These are phyloP conservation scores for Leucosporidium scottii DNA, from an alignment of 768 basidiomycete species.

Conservation along the genomic window DNA sequence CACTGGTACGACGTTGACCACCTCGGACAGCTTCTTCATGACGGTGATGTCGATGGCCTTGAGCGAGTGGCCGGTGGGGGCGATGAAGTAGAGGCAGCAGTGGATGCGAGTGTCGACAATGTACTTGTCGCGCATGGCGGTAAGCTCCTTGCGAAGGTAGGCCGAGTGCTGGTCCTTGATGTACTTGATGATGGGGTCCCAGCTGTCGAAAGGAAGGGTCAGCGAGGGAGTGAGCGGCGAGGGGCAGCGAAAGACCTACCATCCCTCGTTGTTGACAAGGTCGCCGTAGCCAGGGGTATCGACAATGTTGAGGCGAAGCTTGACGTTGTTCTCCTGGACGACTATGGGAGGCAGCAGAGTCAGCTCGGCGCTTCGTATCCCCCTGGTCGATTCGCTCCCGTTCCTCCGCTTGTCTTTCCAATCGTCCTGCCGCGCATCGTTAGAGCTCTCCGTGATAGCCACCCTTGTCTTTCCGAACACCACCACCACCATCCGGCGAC, in stretches of 20 bases:
- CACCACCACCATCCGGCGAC: not conserved
- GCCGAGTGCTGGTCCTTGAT: conserved; percentile 99
- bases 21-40: conserved; percentile 97
- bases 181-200: conserved; percentile 98
- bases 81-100: conserved; percentile 97
- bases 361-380: not conserved
- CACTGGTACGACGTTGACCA: conserved; percentile 98
- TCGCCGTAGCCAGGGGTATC: conserved; percentile 98
- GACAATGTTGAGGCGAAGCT: conserved; percentile 90
- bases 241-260: conserved; percentile 50
- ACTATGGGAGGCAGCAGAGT: conserved; percentile 49
- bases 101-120: conserved; percentile 98
- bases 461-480: not conserved
- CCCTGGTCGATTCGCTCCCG: not conserved
- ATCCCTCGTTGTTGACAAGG: conserved; percentile 97
- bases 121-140: conserved; percentile 95
- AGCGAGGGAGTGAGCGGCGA: not conserved
- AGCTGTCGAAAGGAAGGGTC: conserved; percentile 51
- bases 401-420: too few species aligned
- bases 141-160: conserved; percentile 96
- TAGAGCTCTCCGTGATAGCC: too few species aligned
- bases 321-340: conserved; percentile 92
- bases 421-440: too few species aligned
- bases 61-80: conserved; percentile 93
- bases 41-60: conserved; percentile 96